A percentile compares a stretch with the other conserved stretches of the same genome.
Conservation (phyloP, 257 asterid species). For the Nicotiana tomentosiformis region DNA sequence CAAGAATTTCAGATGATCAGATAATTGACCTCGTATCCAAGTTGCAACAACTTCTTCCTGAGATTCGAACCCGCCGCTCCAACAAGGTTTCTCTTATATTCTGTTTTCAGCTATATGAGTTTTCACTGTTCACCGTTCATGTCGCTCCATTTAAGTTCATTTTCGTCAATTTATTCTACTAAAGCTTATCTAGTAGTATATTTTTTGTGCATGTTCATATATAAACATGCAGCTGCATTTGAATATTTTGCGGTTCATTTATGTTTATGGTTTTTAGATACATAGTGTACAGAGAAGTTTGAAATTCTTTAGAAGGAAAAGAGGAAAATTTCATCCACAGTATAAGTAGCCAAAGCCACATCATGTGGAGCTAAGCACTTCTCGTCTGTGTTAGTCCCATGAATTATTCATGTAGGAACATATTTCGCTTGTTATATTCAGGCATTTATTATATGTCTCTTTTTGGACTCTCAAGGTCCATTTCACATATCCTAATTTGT, state of each 20-base stretch:
- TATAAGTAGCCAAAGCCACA: neutral
- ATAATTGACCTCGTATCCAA: slow-evolving; percentile 40
- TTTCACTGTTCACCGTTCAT: too few relatives aligned
- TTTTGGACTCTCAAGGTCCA: neutral
- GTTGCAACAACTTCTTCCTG: slow-evolving; percentile 41
- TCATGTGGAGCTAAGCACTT: neutral
- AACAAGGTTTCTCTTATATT: slow-evolving; percentile 21
- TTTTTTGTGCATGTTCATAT: neutral
- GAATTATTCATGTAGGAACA: neutral
- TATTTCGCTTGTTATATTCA: slow-evolving; percentile 6
- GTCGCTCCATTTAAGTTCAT: too few relatives aligned
- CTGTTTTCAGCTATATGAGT: too few relatives aligned
- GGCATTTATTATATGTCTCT: neutral
- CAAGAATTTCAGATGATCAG: slow-evolving; percentile 40
- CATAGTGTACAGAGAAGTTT: neutral
- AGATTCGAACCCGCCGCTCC: slow-evolving; percentile 34
- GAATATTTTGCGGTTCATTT: neutral
- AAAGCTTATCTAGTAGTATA: neutral
- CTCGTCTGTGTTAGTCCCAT: neutral
- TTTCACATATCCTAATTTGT: neutral
- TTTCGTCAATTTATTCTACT: too few relatives aligned
- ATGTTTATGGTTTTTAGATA: neutral
- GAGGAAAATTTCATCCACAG: neutral
- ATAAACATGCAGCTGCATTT: neutral
- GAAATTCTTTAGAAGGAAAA: neutral